These are phyloP conservation scores for Cokeromyces recurvatus DNA, from an alignment of 371 early-diverging fungal species.

Conservation along the genomic window DNA sequence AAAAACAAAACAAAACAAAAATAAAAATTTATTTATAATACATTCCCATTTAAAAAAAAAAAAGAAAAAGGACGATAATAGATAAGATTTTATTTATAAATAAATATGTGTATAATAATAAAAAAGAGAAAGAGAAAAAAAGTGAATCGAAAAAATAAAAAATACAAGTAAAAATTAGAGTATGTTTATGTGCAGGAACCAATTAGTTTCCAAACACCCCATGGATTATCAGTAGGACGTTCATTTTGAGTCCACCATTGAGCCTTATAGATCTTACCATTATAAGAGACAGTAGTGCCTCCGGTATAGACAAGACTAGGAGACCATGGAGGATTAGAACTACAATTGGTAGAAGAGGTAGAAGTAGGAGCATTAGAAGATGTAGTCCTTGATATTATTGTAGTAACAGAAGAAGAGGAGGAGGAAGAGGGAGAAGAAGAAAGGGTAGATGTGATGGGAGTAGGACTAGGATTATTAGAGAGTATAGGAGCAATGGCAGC, in stretches of 20 bases:
- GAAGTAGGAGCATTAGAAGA: slow-evolving; percentile 7
- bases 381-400: slow-evolving; percentile 1
- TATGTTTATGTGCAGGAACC: too few species aligned
- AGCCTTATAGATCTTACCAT: slow-evolving; percentile 29
- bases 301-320: slow-evolving; percentile 11
- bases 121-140: neutral
- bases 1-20: neutral
- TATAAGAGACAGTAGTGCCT: slow-evolving; percentile 26
- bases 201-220: slow-evolving; percentile 11
- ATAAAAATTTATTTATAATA: neutral
- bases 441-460: slow-evolving; percentile 6
- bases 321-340: slow-evolving; percentile 11
- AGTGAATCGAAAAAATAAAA: too few species aligned
- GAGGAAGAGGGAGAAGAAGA: slow-evolving; percentile 6
- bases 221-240: slow-evolving; percentile 5
- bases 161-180: too few species aligned
- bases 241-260: slow-evolving; percentile 47
- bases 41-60: neutral
- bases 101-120: neutral
- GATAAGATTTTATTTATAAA: neutral
- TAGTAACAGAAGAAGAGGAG: neutral
- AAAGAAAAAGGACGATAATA: neutral
- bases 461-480: slow-evolving; percentile 3
- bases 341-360: slow-evolving; percentile 8
- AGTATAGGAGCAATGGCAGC: slow-evolving; percentile 24